These are phyloP conservation scores for Dryas integrifolia DNA, from an alignment of 331 rosid genomes.

Conservation along the genomic window DNA sequence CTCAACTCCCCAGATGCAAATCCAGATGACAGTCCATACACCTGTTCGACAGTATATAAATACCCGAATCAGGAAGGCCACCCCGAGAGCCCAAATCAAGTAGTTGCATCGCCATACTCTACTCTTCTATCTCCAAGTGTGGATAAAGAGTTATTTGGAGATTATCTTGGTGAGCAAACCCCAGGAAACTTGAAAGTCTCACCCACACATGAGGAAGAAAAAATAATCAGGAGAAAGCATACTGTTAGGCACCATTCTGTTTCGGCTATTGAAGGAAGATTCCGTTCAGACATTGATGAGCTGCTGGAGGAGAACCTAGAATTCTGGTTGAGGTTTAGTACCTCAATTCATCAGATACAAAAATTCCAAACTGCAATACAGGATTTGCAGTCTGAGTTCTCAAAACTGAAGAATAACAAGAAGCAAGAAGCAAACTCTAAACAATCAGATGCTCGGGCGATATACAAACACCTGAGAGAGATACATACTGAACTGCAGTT, in stretches of 20 bases:
- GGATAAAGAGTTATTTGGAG: constrained; percentile 20
- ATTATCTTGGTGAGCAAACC: constrained; percentile 29
- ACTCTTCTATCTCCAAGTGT: constrained; percentile 27
- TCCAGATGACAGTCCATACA: constrained; percentile 37
- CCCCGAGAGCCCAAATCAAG: constrained; percentile 27
- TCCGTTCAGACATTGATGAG: constrained; percentile 58
- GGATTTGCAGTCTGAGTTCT: constrained; percentile 58
- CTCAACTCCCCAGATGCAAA: constrained; percentile 29
- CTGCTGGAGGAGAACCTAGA: constrained; percentile 74
- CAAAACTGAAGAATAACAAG: constrained; percentile 30
- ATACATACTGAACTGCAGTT: constrained; percentile 67
- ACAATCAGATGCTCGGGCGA: constrained; percentile 59
- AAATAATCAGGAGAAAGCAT: constrained; percentile 19
- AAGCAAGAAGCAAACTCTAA: constrained; percentile 24
- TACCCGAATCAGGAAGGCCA: constrained; percentile 44
- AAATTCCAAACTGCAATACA: constrained; percentile 63
- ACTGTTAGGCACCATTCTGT: constrained; percentile 24
- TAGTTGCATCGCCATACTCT: constrained; percentile 27
- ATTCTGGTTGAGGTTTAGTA: constrained; percentile 88
- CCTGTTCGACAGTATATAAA: constrained; percentile 35
- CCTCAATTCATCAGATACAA: constrained; percentile 79
- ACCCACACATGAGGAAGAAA: constrained; percentile 8
- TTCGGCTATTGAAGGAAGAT: constrained; percentile 52
- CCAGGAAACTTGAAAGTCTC: constrained; percentile 15
- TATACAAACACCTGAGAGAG: constrained; percentile 73